Evolutionary conservation across 192 early-diverging fungal species (phyloP).

Genomic region (Gorgonomyces haynaldii): DNA sequence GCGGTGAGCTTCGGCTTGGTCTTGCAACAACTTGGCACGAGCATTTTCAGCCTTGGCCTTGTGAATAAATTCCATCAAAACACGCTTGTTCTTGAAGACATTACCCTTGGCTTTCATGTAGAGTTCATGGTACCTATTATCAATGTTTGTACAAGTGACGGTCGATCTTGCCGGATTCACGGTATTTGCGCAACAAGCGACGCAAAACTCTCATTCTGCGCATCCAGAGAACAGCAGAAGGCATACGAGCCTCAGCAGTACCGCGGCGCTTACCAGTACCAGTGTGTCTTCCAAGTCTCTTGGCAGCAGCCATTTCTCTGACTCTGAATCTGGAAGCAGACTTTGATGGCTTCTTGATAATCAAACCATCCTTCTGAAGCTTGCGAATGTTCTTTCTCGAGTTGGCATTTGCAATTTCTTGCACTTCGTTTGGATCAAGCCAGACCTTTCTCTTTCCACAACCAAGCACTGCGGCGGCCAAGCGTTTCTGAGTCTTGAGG

Average conservation of each 20-base stretch:
- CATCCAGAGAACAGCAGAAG: slow-evolving; percentile 92
- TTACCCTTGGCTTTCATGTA: slow-evolving; percentile 99
- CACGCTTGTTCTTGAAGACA: slow-evolving; percentile 99
- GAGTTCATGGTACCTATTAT: slow-evolving; percentile 69
- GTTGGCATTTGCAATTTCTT: slow-evolving; percentile 92
- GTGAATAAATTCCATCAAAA: slow-evolving; percentile 99
- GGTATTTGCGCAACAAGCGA: slow-evolving; percentile 91
- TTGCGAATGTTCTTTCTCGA: slow-evolving; percentile 98
- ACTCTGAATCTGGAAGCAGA: slow-evolving; percentile 88
- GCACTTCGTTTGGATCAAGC: slow-evolving; percentile 95
- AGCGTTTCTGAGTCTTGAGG: slow-evolving; percentile 77
- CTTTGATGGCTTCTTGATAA: slow-evolving; percentile 85
- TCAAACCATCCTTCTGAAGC: slow-evolving; percentile 92
- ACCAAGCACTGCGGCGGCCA: slow-evolving; percentile 92
- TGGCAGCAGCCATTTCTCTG: slow-evolving; percentile 80
- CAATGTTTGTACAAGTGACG: slow-evolving; percentile 64
- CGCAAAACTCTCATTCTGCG: slow-evolving; percentile 92
- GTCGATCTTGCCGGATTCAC: slow-evolving; percentile 96
- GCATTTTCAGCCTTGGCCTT: slow-evolving; percentile 98
- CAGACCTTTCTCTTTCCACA: slow-evolving; percentile 98
- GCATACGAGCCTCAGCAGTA: slow-evolving; percentile 98
- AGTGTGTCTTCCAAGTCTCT: slow-evolving; percentile 93
- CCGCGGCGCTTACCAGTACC: slow-evolving; percentile 78
- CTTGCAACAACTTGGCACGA: slow-evolving; percentile 76
- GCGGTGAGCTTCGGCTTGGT: slow-evolving; percentile 98